phyloP scores from a whole-genome alignment of 2,329 filamentous ascomycete genomes.

The Penicillium sp. region DNA sequence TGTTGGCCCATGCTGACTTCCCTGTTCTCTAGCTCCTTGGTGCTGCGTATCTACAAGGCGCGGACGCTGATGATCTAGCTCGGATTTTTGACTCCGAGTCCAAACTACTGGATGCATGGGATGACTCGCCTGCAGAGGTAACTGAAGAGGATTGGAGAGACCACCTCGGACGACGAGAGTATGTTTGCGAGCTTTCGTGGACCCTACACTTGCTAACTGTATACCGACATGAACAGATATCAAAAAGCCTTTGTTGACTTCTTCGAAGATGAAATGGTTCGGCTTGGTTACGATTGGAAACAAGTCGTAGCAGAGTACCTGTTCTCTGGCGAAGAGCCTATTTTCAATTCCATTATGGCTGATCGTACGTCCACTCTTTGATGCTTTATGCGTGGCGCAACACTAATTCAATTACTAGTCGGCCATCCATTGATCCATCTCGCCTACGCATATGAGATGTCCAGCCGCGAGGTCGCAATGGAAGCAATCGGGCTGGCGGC shows the following conservation, averaged over 20 bases:
- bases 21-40: slow-evolving; percentile 62
- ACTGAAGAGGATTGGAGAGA: slow-evolving; percentile 82
- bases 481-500: slow-evolving; percentile 76
- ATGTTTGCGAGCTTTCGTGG: slow-evolving; percentile 26
- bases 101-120: slow-evolving; percentile 75
- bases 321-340: slow-evolving; percentile 66
- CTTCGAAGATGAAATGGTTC: slow-evolving; percentile 86
- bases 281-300: slow-evolving; percentile 81
- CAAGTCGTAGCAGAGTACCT: slow-evolving; percentile 74
- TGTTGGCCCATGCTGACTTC: slow-evolving; percentile 11
- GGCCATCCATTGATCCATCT: slow-evolving; percentile 93
- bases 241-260: slow-evolving; percentile 92
- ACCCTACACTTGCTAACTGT: neutral
- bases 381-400: neutral
- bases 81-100: slow-evolving; percentile 78
- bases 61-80: slow-evolving; percentile 70
- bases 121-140: slow-evolving; percentile 81
- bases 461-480: slow-evolving; percentile 81
- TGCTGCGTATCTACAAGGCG: slow-evolving; percentile 84
- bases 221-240: slow-evolving; percentile 54
- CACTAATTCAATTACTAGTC: slow-evolving; percentile 57
- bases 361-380: slow-evolving; percentile 62
- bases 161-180: slow-evolving; percentile 73
- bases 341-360: slow-evolving; percentile 77
- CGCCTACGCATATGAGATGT: slow-evolving; percentile 88